Conservation (phyloP, 2,329 filamentous ascomycete genomes). For the Pyrenophora graminea region DNA sequence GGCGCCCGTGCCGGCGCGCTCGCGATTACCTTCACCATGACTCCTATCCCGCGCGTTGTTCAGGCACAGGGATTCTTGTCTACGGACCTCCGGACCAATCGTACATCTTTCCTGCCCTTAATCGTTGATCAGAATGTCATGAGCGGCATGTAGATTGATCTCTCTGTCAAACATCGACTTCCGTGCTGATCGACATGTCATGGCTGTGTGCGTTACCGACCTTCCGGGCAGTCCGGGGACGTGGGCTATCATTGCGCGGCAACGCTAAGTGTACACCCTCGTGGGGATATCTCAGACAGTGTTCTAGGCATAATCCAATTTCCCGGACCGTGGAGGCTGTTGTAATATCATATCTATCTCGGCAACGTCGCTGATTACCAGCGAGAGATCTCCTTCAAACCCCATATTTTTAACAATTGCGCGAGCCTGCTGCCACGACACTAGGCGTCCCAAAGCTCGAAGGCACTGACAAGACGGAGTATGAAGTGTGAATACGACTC, state of each 20-base stretch:
- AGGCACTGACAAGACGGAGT: neutral
- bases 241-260: slow-evolving; percentile 4
- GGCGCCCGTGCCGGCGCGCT: slow-evolving; percentile 45
- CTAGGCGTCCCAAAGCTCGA: neutral
- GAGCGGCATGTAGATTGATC: too few species aligned
- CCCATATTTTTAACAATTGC: neutral
- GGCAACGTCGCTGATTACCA: neutral
- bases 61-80: neutral
- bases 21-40: neutral
- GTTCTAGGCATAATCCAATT: slow-evolving; percentile 1
- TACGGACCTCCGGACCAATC: slow-evolving; percentile 1
- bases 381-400: neutral
- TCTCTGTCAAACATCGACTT: slow-evolving; percentile 2
- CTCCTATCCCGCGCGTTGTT: slow-evolving; percentile 7
- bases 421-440: neutral
- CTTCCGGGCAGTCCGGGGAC: neutral
- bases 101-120: neutral
- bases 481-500: neutral
- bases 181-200: slow-evolving; percentile 1
- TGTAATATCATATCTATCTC: neutral
- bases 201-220: slow-evolving; percentile 3
- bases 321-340: neutral
- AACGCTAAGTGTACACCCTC: neutral
- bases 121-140: neutral
- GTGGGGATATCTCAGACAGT: neutral